Evolutionary conservation across 805 yeast genomes (phyloP), one percentile per base, ranked within the genome.

Genomic region (Naumovozyma baii): DNA sequence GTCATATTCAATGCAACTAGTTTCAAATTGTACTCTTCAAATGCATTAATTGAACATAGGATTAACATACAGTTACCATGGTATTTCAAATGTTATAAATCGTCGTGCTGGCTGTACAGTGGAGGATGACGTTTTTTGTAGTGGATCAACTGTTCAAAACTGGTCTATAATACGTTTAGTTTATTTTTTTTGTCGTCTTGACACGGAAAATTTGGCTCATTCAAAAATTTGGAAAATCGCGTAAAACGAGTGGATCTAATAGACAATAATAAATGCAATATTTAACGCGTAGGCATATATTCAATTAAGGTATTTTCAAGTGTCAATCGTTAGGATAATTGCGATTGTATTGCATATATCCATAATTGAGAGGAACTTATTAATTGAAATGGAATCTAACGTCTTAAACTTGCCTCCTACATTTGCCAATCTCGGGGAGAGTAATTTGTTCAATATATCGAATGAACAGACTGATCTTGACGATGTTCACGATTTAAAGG

Each of bases 21-120:
- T n/a, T n/a, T n/a, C n/a, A n/a, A n/a, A n/a, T n/a, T n/a, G n/a
- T n/a, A n/a, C n/a, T n/a, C n/a, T n/a, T n/a, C n/a, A n/a, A n/a
- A n/a, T n/a, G n/a, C n/a, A n/a, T n/a, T n/a, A n/a, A n/a, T n/a
- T n/a, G n/a, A n/a, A n/a, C n/a, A n/a, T n/a, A n/a, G n/a, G n/a
- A 15, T 12, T 17, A 19, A 38, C 50, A 47, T 47, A 47, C 50
- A 38, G 48, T 44, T 39, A 41, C 50, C 50, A 47, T 47, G 19
- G 14, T 42, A 22, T 22, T 10, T 10, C 10, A 22, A 10, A 10
- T 22, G 26, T 22, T 22, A 7, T 10, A 22, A 10, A 22, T 22
- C 7, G 26, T 10, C 9, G 9, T 22, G 7, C 7, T 22, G 10
- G n/a, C n/a, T n/a, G n/a, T n/a, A n/a, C n/a, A n/a, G n/a, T n/a